Evolutionary conservation across 129 eudicot genomes (phyloP).

Genomic region (Arctium lappa): DNA sequence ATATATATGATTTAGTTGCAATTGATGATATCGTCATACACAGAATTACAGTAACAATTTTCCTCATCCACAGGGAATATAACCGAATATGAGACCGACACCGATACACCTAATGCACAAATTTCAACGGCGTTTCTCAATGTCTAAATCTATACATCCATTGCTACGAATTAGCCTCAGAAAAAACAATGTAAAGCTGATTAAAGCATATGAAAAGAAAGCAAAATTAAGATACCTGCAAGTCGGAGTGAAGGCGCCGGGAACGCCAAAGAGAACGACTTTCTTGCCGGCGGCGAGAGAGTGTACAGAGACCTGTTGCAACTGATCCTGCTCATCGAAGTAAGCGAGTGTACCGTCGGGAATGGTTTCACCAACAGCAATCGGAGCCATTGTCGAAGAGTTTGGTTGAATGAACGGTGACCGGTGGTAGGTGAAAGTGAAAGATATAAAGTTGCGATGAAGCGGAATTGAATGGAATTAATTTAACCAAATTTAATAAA

Average conservation of each 20-base stretch:
- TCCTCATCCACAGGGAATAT: not conserved
- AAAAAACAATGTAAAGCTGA: not conserved
- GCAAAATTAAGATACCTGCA: slow-evolving; percentile 52
- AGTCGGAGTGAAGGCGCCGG: slow-evolving; percentile 96
- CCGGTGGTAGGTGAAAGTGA: not conserved
- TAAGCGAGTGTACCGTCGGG: slow-evolving; percentile 73
- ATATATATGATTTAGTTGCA: not conserved
- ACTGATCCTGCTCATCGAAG: slow-evolving; percentile 65
- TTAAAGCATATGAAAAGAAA: not conserved
- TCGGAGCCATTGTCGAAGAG: slow-evolving; percentile 59
- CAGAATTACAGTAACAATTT: too few relatives aligned
- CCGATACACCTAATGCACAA: not conserved
- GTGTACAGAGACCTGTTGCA: slow-evolving; percentile 70
- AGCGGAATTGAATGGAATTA: slow-evolving; percentile 9
- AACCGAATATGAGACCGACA: not conserved
- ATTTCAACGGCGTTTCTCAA: not conserved
- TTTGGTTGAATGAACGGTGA: not conserved
- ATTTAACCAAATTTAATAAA: not conserved
- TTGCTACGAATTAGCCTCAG: not conserved
- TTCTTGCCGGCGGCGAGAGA: slow-evolving; percentile 92
- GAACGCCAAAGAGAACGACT: slow-evolving; percentile 81
- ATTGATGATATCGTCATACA: not conserved
- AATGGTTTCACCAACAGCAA: slow-evolving; percentile 66
- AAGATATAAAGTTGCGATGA: not conserved
- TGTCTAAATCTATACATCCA: not conserved